Percentiles rank a stretch among this genome's conserved stretches.
Evolutionary conservation across 257 asterid genomes (phyloP).

Genomic region (Solanum infundibuliforme): DNA sequence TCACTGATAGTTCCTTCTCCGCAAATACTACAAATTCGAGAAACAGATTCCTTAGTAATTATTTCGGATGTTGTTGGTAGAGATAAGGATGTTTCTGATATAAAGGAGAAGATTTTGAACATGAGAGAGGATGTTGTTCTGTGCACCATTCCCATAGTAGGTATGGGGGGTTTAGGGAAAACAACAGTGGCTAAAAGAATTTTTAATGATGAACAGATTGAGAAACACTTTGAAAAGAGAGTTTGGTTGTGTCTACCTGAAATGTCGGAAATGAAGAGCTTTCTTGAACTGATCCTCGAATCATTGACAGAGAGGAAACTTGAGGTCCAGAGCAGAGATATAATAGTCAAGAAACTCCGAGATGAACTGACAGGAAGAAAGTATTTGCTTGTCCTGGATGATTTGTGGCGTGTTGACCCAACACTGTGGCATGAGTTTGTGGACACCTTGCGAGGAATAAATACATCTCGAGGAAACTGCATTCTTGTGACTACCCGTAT

Average conservation of each 20-base stretch:
- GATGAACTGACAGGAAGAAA: not conserved
- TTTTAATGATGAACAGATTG: slow-evolving; percentile 1
- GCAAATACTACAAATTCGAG: not conserved
- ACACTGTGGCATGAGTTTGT: not conserved
- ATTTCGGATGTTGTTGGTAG: not conserved
- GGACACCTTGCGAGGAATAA: not conserved
- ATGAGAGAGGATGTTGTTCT: not conserved
- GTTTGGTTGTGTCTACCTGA: not conserved
- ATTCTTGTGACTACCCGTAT: slow-evolving; percentile 16
- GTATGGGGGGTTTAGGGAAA: slow-evolving; percentile 8
- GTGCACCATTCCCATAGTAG: not conserved
- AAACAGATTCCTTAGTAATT: not conserved
- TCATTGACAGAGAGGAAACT: not conserved
- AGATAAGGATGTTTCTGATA: too few relatives aligned
- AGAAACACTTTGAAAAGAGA: slow-evolving; percentile 3
- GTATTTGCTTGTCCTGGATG: not conserved
- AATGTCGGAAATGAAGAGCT: not conserved
- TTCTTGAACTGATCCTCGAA: not conserved
- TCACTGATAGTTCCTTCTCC: not conserved
- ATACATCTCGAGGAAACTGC: not conserved
- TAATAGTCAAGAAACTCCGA: not conserved
- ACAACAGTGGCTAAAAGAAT: not conserved
- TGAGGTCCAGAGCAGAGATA: not conserved
- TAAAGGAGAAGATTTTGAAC: not conserved
- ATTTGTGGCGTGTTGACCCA: not conserved